Evolutionary conservation across 164 flowering plant species (phyloP).

Genomic region (grape (Vitis vinifera)): DNA sequence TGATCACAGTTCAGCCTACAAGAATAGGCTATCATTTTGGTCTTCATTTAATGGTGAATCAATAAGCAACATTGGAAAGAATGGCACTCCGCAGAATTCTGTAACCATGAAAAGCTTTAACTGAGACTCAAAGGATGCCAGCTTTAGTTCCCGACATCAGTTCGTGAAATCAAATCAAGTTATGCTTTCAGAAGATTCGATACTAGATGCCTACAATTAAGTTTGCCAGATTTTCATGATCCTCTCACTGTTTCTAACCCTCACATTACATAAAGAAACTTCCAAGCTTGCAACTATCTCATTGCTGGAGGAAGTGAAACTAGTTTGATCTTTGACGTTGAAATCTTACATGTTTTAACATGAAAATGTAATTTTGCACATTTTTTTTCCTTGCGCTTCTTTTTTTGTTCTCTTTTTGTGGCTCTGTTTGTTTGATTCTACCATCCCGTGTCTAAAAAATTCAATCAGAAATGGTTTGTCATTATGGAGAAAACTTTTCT

Average conservation of each 20-base stretch:
- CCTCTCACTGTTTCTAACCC: background rate
- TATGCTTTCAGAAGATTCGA: background rate
- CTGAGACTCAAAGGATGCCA: conserved; percentile 16
- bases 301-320: background rate
- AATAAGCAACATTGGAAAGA: conserved; percentile 11
- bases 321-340: too few species aligned
- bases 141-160: conserved; percentile 23
- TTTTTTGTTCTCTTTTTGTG: too few species aligned
- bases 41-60: conserved; percentile 42
- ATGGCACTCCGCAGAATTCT: conserved; percentile 26
- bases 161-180: background rate
- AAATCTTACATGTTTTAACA: too few species aligned
- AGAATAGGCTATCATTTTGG: conserved; percentile 33
- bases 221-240: background rate
- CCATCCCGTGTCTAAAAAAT: too few species aligned
- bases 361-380: too few species aligned
- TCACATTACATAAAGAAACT: too few species aligned
- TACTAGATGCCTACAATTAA: too few species aligned
- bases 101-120: conserved; percentile 19
- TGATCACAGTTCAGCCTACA: conserved; percentile 34
- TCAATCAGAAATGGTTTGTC: too few species aligned
- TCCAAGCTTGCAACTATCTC: too few species aligned
- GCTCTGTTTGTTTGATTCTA: too few species aligned
- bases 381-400: too few species aligned
- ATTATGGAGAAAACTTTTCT: too few species aligned